Conservation (phyloP, 1,139 yeast genomes). For the Hyphopichia pseudoburtonii region DNA sequence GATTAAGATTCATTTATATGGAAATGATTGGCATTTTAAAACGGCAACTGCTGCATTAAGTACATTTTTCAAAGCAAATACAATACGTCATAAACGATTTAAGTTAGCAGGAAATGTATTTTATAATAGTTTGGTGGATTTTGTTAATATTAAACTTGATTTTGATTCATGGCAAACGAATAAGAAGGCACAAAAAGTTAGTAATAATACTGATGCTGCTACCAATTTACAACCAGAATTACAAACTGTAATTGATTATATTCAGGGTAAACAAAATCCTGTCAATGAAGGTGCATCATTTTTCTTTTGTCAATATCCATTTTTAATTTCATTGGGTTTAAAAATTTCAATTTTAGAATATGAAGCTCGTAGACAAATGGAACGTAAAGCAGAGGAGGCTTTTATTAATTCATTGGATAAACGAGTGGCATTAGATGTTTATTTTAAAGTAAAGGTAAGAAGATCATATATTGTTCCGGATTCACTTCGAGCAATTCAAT, state of each 20-base stretch:
- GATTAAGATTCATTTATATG: constrained; percentile 63
- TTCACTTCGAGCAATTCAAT: constrained; percentile 65
- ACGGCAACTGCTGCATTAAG: constrained; percentile 64
- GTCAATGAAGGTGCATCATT: constrained; percentile 32
- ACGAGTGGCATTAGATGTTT: constrained; percentile 61
- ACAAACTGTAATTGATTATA: constrained; percentile 44
- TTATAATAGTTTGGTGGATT: constrained; percentile 82
- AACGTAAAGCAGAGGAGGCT: constrained; percentile 85
- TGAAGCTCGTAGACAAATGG: constrained; percentile 83
- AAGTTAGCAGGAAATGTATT: constrained; percentile 54
- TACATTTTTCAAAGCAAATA: constrained; percentile 55
- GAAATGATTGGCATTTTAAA: constrained; percentile 77
- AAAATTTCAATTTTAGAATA: constrained; percentile 79
- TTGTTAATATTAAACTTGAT: constrained; percentile 71
- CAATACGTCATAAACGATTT: constrained; percentile 23
- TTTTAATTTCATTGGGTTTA: constrained; percentile 74
- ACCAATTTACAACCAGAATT: constrained; percentile 26
- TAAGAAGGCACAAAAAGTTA: constrained; percentile 12
- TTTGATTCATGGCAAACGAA: constrained; percentile 77
- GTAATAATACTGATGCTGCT: constrained; percentile 9
- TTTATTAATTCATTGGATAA: constrained; percentile 72
- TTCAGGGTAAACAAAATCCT: constrained; percentile 37
- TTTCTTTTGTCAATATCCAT: constrained; percentile 82
- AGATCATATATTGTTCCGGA: constrained; percentile 70
- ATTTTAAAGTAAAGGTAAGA: constrained; percentile 66